A percentile compares a stretch with the other conserved stretches of the same genome.
Evolutionary conservation across 306 rosid species (phyloP).

Genomic region (Prunus davidiana): DNA sequence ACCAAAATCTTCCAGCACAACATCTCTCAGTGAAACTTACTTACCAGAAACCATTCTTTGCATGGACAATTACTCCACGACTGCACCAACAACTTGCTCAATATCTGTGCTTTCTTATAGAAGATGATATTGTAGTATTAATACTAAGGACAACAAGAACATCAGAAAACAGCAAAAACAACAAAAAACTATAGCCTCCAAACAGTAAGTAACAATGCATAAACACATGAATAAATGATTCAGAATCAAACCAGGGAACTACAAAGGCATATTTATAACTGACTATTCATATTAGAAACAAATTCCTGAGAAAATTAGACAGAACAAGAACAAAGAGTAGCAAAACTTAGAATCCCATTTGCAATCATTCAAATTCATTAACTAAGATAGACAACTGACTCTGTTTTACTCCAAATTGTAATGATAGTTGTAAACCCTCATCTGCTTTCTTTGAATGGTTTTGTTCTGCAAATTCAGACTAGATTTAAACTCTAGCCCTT

Average conservation of each 20-base stretch:
- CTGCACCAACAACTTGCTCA: slow-evolving; percentile 7
- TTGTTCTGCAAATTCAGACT: slow-evolving; percentile 34
- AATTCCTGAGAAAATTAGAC: slow-evolving; percentile 45
- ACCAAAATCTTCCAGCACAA: not conserved
- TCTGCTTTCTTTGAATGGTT: slow-evolving; percentile 25
- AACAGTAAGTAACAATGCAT: not conserved
- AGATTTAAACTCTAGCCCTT: slow-evolving; percentile 64
- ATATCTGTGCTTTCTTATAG: slow-evolving; percentile 14
- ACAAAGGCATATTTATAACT: slow-evolving; percentile 40
- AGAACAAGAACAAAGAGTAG: slow-evolving; percentile 47
- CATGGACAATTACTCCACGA: not conserved
- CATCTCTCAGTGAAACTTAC: not conserved
- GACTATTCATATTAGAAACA: slow-evolving; percentile 60
- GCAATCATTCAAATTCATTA: slow-evolving; percentile 62
- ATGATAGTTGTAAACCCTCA: slow-evolving; percentile 34
- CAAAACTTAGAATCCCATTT: slow-evolving; percentile 73
- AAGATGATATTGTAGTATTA: not conserved
- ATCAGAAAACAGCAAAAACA: slow-evolving; percentile 1
- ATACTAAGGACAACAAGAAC: not conserved
- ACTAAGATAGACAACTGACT: slow-evolving; percentile 55
- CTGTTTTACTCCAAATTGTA: slow-evolving; percentile 45
- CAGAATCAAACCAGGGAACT: slow-evolving; percentile 28
- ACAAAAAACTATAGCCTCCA: not conserved
- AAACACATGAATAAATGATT: slow-evolving; percentile 19
- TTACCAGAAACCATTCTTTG: not conserved